These are phyloP conservation scores for Ustilago crameri DNA, from an alignment of 1,284 basidiomycete species.

Conservation along the genomic window DNA sequence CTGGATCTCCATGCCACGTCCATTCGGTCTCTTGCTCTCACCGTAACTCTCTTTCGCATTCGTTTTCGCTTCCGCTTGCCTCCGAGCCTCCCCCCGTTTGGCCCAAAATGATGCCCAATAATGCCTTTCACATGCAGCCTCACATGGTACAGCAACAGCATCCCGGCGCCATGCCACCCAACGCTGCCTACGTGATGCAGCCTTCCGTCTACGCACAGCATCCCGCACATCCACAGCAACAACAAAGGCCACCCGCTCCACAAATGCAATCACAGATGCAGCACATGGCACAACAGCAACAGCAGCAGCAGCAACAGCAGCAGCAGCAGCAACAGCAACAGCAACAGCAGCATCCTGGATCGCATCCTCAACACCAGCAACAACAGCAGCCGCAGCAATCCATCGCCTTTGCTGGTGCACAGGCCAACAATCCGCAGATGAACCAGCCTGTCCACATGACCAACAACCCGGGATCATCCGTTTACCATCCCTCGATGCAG, in stretches of 20 bases:
- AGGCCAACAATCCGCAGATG: not conserved
- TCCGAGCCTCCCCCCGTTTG: not conserved
- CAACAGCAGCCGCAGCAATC: slow-evolving; percentile 28
- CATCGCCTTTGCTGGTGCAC: slow-evolving; percentile 20
- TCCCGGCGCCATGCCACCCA: slow-evolving; percentile 14
- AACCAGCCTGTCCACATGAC: slow-evolving; percentile 23
- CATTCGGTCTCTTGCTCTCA: not conserved
- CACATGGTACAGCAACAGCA: slow-evolving; percentile 37
- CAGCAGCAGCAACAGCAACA: slow-evolving; percentile 14
- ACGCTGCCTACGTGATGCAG: slow-evolving; percentile 17
- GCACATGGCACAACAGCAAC: slow-evolving; percentile 22
- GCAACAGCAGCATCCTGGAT: slow-evolving; percentile 6
- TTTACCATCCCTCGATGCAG: slow-evolving; percentile 47
- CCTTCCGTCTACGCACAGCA: slow-evolving; percentile 37
- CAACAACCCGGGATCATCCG: slow-evolving; percentile 23
- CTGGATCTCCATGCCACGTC: slow-evolving; percentile 1
- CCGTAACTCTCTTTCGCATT: not conserved
- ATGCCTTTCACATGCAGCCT: slow-evolving; percentile 38
- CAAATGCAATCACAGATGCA: slow-evolving; percentile 25
- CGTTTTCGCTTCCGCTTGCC: not conserved
- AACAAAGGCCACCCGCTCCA: slow-evolving; percentile 16
- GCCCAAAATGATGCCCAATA: slow-evolving; percentile 44
- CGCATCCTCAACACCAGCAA: slow-evolving; percentile 13
- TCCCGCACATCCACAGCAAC: slow-evolving; percentile 22
- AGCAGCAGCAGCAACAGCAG: slow-evolving; percentile 17